Evolutionary conservation across 2,329 filamentous ascomycete genomes (phyloP), one percentile per base, ranked within the genome.

Genomic region (Paecilomyces sp.): DNA sequence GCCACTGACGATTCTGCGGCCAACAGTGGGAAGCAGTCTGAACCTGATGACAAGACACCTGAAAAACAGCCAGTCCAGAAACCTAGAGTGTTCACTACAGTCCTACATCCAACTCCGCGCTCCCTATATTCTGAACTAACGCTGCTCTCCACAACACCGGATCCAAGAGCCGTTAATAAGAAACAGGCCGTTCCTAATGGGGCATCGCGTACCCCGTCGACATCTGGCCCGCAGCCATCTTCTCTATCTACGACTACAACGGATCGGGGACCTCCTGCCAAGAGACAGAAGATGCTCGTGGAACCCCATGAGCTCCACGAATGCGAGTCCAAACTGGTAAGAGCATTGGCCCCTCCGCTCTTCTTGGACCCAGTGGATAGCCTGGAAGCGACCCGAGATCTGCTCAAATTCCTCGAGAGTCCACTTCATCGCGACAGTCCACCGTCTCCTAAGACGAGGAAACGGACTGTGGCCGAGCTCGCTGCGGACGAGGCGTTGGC

Each of bases 401-500:
- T 95, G 3, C 80, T 97, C 2, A 86, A 91, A 31, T 80, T 83
- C 18, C 80, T 93, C 66, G 82, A 85, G 22, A 90, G 95, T 72
- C 89, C 92, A 6, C 85, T 91, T 59, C 90, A 97, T 72, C 84
- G 85, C 31, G 85, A 88, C 56, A 80, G 85, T 52, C 88, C 91
- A 9, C 93, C 94, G 0, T 84, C 89, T 61, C 92, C 92, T 2
- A 97, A 96, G 80, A 88, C 88, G 7, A 83, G 94, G 60, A 97
- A 99, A 81, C 87, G 93, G 63, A 99, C 94, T 0, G 88, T 95
- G 18, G 94, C 94, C 8, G 93, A 99, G 72, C 86, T 97, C 79
- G 94, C 91, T 8, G 93, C 93, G 7, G 94, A 99, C 70, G 92
- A 99, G 76, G 93, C 94, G 0, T 83, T 91, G 61, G 91, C 92